Conservation (phyloP, 2,329 filamentous ascomycete species). For the Aspergillus ustus region DNA sequence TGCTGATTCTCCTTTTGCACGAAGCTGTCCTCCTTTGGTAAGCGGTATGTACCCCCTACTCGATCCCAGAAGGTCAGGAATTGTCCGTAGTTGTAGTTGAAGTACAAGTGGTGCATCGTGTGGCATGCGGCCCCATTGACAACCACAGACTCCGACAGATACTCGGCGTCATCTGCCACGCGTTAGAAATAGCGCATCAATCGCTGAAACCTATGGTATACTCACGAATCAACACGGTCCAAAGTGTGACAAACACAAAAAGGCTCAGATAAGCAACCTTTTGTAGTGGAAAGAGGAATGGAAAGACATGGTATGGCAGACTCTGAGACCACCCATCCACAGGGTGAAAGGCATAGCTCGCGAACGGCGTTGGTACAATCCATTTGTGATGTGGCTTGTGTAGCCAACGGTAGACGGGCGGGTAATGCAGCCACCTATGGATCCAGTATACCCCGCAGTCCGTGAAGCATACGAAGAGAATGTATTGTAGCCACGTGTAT, state of each 20-base stretch:
- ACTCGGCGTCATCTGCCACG: constrained; percentile 77
- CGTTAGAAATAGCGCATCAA: constrained; percentile 2
- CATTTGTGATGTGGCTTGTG: constrained; percentile 99
- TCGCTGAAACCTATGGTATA: background rate
- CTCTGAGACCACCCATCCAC: constrained; percentile 87
- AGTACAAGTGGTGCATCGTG: constrained; percentile 85
- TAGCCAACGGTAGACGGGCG: constrained; percentile 77
- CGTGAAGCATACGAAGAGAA: constrained; percentile 83
- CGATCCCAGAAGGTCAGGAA: constrained; percentile 94
- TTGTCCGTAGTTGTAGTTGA: constrained; percentile 93
- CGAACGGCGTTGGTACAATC: constrained; percentile 96
- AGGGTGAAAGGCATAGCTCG: constrained; percentile 92
- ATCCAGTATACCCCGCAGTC: constrained; percentile 91
- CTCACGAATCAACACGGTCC: constrained; percentile 83
- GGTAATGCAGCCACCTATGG: constrained; percentile 81
- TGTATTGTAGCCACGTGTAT: constrained; percentile 83
- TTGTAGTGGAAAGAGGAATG: constrained; percentile 87
- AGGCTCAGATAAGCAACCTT: constrained; percentile 84
- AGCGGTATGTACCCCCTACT: constrained; percentile 68
- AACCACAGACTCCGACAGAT: constrained; percentile 80
- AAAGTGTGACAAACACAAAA: constrained; percentile 92
- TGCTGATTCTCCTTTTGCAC: constrained; percentile 3
- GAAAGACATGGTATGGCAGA: constrained; percentile 89
- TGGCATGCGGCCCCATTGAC: constrained; percentile 97
- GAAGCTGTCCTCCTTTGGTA: constrained; percentile 21